These are phyloP conservation scores for Pseudozyma tsukubaensis DNA, from an alignment of 1,284 basidiomycete genomes.

Conservation along the genomic window DNA sequence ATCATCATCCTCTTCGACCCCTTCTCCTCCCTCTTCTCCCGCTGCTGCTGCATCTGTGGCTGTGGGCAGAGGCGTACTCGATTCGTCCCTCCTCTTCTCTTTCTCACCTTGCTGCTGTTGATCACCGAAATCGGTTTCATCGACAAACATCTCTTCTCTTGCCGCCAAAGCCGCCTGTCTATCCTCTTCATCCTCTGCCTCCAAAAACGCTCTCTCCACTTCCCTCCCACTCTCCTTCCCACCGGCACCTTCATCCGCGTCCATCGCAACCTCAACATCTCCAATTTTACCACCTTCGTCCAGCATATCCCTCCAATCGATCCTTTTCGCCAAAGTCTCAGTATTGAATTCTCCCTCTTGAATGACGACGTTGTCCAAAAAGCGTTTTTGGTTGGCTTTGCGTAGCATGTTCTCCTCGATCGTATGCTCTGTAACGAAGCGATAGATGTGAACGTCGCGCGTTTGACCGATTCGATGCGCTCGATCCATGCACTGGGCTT, in stretches of 20 bases:
- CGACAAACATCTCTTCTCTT: slow-evolving; percentile 81
- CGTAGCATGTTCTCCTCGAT: slow-evolving; percentile 96
- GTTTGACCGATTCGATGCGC: slow-evolving; percentile 96
- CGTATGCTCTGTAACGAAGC: slow-evolving; percentile 90
- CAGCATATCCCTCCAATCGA: slow-evolving; percentile 88
- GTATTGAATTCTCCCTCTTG: slow-evolving; percentile 87
- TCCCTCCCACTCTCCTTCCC: slow-evolving; percentile 68
- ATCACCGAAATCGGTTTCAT: slow-evolving; percentile 72
- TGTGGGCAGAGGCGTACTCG: neutral
- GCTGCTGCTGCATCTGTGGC: too few species aligned
- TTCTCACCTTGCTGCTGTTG: slow-evolving; percentile 1
- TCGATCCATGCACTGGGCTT: slow-evolving; percentile 94
- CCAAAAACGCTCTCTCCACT: slow-evolving; percentile 78
- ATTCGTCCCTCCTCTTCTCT: neutral
- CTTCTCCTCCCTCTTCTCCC: slow-evolving; percentile 71
- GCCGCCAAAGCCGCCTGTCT: slow-evolving; percentile 83
- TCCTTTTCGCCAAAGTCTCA: slow-evolving; percentile 60
- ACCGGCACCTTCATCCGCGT: slow-evolving; percentile 62
- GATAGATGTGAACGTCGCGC: slow-evolving; percentile 95
- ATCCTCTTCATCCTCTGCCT: slow-evolving; percentile 90
- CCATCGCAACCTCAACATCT: slow-evolving; percentile 53
- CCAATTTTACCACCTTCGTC: slow-evolving; percentile 70
- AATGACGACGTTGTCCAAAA: slow-evolving; percentile 90
- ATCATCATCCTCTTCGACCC: slow-evolving; percentile 73
- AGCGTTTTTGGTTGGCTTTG: slow-evolving; percentile 95